Base-by-base conservation (phyloP, 495 filamentous ascomycete genomes). In the Aspergillus funiculosus region DNA sequence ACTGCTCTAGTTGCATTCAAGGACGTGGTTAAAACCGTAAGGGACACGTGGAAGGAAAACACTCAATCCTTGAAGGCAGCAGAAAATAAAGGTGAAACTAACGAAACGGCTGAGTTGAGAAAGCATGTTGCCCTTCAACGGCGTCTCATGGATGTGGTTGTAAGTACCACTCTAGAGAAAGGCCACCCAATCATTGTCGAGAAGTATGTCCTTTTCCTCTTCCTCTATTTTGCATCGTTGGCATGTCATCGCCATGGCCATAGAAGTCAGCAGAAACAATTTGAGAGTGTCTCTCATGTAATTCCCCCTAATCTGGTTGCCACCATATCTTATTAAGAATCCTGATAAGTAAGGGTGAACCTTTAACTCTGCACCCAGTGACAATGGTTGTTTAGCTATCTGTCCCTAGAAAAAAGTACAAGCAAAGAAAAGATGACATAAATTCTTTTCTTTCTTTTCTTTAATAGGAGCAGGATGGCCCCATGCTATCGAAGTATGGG, bases 171-270 rank as follows among this genome's bases (percentile, higher is more conserved):
- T 13, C 43, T 83, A 41, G 71, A 77, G 20, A 71, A 73, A 56
- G 83, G 81, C 11, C 82, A 88, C 55, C 72, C 72, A 17, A 70
- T 74, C 19, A 79, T 87, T 41, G 59, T 89, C 46, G 74, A 81
- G 53, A 77, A 81, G 77, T 81, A 80, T 62, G 78, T 73, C 11
- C 43, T 39, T 37, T 54, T 50, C 41, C 50, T 52, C 56, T 44
- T 45, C 36, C 38, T 43, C 22, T 39, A 19, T 35, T 46, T 50
- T 45, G 22, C 38, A 32, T 44, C 45, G 44, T 38, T 47, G 43
- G 56, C 51, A 60, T 51, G 41, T 59, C 49, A 49, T 59, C 49
- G 43, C 47, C 39, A 50, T 62, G 58, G 51, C 53, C 50, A 60
- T 63, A 68, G 52, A 63, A 53, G 22, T 60, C 51, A 51, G n/a